These are phyloP conservation scores for Crepidotus variabilis DNA, from an alignment of 768 basidiomycete species.

Conservation along the genomic window DNA sequence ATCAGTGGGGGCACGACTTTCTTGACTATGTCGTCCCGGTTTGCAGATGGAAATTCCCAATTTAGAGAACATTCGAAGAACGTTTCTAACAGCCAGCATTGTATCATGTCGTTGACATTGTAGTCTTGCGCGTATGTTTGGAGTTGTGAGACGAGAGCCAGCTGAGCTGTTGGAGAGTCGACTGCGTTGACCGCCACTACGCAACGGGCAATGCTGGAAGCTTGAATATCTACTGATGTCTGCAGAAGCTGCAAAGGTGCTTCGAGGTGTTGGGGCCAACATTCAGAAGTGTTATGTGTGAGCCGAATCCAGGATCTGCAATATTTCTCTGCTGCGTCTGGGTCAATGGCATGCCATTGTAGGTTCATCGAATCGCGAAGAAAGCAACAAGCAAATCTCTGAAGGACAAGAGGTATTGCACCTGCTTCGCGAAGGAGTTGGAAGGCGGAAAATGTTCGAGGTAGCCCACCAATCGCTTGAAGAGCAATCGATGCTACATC, in stretches of 20 bases:
- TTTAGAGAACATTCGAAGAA: constrained; percentile 31
- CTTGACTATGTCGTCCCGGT: constrained; percentile 29
- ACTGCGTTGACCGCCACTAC: constrained; percentile 31
- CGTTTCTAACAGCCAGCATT: constrained; percentile 36
- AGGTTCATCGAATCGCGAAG: constrained; percentile 29
- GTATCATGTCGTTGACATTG: constrained; percentile 26
- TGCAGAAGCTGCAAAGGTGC: constrained; percentile 32
- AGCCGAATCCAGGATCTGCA: constrained; percentile 39
- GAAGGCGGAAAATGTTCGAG: constrained; percentile 33
- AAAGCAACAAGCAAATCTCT: constrained; percentile 34
- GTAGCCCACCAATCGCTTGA: constrained; percentile 35
- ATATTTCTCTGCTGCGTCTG: constrained; percentile 30
- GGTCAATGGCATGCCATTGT: constrained; percentile 34
- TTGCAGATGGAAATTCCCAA: constrained; percentile 34
- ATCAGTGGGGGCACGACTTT: constrained; percentile 32
- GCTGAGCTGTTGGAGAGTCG: constrained; percentile 30
- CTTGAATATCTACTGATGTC: constrained; percentile 22
- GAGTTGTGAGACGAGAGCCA: constrained; percentile 31
- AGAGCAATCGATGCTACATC: constrained; percentile 26
- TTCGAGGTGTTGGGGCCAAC: constrained; percentile 32
- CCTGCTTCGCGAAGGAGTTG: constrained; percentile 33
- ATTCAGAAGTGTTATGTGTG: constrained; percentile 29
- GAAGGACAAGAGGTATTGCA: constrained; percentile 27
- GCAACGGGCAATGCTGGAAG: constrained; percentile 32
- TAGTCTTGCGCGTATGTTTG: constrained; percentile 26